Percentiles rank a stretch among this genome's conserved stretches.
These are phyloP conservation scores for Vachellia pachyceras DNA, from an alignment of 306 rosid genomes.

Conservation along the genomic window DNA sequence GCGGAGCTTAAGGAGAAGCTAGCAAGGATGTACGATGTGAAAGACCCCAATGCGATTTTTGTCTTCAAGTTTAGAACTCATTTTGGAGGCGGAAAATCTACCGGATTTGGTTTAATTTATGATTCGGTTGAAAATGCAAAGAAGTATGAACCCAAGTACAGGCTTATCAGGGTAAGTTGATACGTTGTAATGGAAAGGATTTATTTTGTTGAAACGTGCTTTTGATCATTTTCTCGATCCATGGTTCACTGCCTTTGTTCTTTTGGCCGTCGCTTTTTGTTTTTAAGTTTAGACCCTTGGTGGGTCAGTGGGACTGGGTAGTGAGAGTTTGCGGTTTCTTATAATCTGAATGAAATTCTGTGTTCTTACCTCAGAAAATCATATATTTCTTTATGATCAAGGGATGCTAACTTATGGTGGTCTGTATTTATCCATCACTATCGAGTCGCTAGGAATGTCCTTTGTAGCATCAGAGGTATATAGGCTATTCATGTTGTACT, in stretches of 20 bases:
- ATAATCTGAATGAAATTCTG: not conserved
- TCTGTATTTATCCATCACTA: not conserved
- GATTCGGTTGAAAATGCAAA: constrained; percentile 88
- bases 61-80: constrained; percentile 90
- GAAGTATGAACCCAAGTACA: constrained; percentile 93
- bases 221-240: not conserved
- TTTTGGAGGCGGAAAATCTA: constrained; percentile 96
- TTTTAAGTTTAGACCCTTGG: not conserved
- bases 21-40: constrained; percentile 74
- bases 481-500: not conserved
- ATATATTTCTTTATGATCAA: not conserved
- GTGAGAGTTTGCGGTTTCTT: not conserved
- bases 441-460: not conserved
- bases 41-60: constrained; percentile 82
- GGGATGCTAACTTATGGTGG: not conserved
- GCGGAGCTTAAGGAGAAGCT: constrained; percentile 95
- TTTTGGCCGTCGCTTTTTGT: not conserved
- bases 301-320: not conserved
- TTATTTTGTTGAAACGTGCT: not conserved
- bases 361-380: not conserved
- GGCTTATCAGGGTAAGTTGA: constrained; percentile 84
- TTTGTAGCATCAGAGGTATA: not conserved
- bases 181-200: not conserved
- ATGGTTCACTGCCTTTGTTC: not conserved
- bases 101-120: constrained; percentile 93